Conservation (phyloP, 768 basidiomycete genomes). For the Tubosaeta sp. region DNA sequence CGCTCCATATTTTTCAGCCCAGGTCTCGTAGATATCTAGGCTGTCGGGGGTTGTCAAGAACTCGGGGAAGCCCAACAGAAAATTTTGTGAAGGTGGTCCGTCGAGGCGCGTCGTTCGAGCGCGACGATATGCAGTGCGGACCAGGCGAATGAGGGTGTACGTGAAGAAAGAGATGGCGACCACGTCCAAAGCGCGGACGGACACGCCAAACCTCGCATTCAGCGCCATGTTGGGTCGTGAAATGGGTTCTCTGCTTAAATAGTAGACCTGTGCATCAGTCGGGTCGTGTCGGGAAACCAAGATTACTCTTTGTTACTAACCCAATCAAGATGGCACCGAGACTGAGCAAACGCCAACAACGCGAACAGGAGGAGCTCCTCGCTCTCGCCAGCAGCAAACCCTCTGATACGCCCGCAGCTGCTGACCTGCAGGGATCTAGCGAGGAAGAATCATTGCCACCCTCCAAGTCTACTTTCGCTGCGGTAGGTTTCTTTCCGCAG, state of each 20-base stretch:
- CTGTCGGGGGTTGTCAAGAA: conserved; percentile 28
- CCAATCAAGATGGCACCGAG: conserved; percentile 56
- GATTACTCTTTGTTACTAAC: too few species aligned
- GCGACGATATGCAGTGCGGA: conserved; percentile 5
- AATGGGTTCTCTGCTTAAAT: not conserved
- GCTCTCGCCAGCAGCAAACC: conserved; percentile 39
- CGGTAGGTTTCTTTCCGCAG: conserved; percentile 32
- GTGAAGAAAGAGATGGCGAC: conserved; percentile 11
- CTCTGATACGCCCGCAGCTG: not conserved
- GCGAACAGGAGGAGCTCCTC: conserved; percentile 78
- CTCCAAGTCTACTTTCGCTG: conserved; percentile 37
- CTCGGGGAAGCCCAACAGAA: conserved; percentile 38
- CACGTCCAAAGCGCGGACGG: conserved; percentile 2
- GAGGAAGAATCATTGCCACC: conserved; percentile 36
- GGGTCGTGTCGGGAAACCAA: not conserved
- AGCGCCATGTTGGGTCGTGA: conserved; percentile 1
- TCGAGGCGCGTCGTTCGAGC: conserved; percentile 33
- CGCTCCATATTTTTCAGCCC: conserved; percentile 45
- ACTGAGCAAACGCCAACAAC: conserved; percentile 80
- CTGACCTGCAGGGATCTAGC: conserved; percentile 24
- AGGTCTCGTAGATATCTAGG: conserved; percentile 40
- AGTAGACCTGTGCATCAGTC: not conserved
- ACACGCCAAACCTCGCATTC: not conserved
- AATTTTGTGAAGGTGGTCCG: conserved; percentile 41
- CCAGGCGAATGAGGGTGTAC: conserved; percentile 14